These are phyloP conservation scores for Penicillium samsonianum DNA, from an alignment of 495 filamentous ascomycete genomes.

Conservation along the genomic window DNA sequence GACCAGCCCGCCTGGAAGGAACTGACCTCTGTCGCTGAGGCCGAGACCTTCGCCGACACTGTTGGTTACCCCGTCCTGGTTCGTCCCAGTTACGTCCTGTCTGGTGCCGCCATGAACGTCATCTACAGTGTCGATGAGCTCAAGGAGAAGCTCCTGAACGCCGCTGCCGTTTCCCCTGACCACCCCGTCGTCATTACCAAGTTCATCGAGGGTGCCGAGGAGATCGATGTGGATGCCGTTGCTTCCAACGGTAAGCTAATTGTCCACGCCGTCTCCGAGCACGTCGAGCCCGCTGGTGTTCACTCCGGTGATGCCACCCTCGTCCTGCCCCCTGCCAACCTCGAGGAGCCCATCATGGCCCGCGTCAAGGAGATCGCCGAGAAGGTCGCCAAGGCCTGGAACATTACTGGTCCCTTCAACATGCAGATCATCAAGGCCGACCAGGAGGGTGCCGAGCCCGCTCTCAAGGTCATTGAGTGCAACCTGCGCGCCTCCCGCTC, in stretches of 20 bases:
- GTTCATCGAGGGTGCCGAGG: slow-evolving; percentile 95
- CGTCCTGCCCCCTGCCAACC: slow-evolving; percentile 79
- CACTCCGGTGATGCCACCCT: slow-evolving; percentile 95
- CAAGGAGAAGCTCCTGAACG: slow-evolving; percentile 83
- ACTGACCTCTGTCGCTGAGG: slow-evolving; percentile 84
- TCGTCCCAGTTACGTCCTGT: slow-evolving; percentile 92
- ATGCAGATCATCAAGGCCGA: slow-evolving; percentile 99
- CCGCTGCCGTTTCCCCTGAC: slow-evolving; percentile 87
- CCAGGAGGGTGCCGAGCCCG: slow-evolving; percentile 64
- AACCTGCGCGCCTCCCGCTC: slow-evolving; percentile 97
- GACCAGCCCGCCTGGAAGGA: slow-evolving; percentile 99
- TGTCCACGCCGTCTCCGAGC: slow-evolving; percentile 92
- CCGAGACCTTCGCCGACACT: slow-evolving; percentile 76
- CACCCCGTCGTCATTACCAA: slow-evolving; percentile 98
- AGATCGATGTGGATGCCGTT: slow-evolving; percentile 97
- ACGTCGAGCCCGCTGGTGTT: slow-evolving; percentile 94
- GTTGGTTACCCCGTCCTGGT: slow-evolving; percentile 93
- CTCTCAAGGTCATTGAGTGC: slow-evolving; percentile 96
- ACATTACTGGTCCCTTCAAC: slow-evolving; percentile 96
- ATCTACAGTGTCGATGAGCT: slow-evolving; percentile 87
- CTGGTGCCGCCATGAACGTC: slow-evolving; percentile 96
- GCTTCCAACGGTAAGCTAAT: slow-evolving; percentile 83
- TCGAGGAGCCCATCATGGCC: slow-evolving; percentile 73
- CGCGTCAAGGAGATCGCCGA: slow-evolving; percentile 91
- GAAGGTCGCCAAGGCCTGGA: slow-evolving; percentile 97